phyloP scores from a whole-genome alignment of 148 eudicot species.

The Pouteria glomerata region DNA sequence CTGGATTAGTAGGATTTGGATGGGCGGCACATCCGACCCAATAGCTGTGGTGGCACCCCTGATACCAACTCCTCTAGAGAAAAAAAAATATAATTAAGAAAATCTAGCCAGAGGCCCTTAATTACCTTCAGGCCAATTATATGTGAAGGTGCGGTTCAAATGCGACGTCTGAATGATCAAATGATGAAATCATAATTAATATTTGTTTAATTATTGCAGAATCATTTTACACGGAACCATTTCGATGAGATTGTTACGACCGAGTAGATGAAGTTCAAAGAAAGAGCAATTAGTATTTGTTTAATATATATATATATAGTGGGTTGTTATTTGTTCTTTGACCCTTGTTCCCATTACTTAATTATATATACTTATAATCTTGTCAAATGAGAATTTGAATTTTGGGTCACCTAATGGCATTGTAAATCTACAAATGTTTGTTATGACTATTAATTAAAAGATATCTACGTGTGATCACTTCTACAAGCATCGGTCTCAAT shows the following conservation, averaged over 20 bases:
- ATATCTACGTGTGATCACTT: background rate
- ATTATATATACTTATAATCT: background rate
- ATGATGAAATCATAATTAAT: background rate
- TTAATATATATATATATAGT: too few relatives aligned
- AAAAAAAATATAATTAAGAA: too few relatives aligned
- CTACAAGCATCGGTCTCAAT: background rate
- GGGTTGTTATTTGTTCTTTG: constrained; percentile 3
- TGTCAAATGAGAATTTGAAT: background rate
- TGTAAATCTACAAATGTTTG: background rate
- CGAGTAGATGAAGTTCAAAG: background rate
- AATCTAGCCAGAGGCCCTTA: background rate
- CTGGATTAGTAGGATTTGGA: too few relatives aligned
- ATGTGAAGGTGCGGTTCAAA: too few relatives aligned
- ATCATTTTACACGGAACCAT: background rate
- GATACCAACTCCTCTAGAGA: too few relatives aligned
- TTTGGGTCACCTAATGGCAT: constrained; percentile 4
- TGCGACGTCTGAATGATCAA: background rate
- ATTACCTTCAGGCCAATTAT: background rate
- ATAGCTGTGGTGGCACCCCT: too few relatives aligned
- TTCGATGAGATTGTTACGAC: constrained; percentile 7
- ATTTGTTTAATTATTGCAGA: background rate
- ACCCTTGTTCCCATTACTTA: background rate
- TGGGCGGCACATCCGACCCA: too few relatives aligned
- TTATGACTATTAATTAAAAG: background rate
- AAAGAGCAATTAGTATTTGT: background rate